These are phyloP conservation scores for Elaeis oleifera DNA, from an alignment of 202 grass and related monocot genomes.

Conservation along the genomic window DNA sequence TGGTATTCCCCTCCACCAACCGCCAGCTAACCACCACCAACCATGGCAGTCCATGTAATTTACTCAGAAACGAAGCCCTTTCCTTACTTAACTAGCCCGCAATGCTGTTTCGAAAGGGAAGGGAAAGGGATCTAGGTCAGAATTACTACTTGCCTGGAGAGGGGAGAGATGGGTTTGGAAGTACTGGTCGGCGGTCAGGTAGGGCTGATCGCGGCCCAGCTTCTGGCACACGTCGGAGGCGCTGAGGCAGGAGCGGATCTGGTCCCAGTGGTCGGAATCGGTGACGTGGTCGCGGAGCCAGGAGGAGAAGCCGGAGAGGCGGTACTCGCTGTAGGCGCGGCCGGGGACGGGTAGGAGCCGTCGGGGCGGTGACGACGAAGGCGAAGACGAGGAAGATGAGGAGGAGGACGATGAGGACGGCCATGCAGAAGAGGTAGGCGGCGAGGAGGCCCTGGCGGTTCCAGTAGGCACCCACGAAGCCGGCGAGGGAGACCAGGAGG, in stretches of 20 bases:
- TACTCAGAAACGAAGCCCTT: too few relatives aligned
- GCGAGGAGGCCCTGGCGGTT: slow-evolving; percentile 63
- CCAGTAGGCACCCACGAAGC: slow-evolving; percentile 52
- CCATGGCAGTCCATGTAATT: too few relatives aligned
- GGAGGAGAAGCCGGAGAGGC: slow-evolving; percentile 48
- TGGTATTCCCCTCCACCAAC: too few relatives aligned
- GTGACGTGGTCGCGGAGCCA: slow-evolving; percentile 46
- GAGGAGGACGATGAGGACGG: slow-evolving; percentile 53
- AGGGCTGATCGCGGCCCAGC: slow-evolving; percentile 26
- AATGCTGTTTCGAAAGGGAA: too few relatives aligned
- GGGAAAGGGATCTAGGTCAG: too few relatives aligned
- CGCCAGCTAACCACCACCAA: too few relatives aligned
- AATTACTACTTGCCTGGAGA: slow-evolving; percentile 37
- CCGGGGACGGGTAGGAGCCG: slow-evolving; percentile 32
- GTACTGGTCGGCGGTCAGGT: slow-evolving; percentile 60
- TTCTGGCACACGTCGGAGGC: slow-evolving; percentile 42
- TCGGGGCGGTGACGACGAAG: slow-evolving; percentile 35
- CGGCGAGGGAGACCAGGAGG: slow-evolving; percentile 49
- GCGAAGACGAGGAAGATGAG: slow-evolving; percentile 42
- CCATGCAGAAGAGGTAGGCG: slow-evolving; percentile 84
- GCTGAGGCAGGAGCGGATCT: slow-evolving; percentile 42
- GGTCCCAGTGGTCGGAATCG: slow-evolving; percentile 25
- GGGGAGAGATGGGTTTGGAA: slow-evolving; percentile 50
- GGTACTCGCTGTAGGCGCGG: slow-evolving; percentile 56
- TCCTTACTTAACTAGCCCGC: too few relatives aligned